These are phyloP conservation scores for Calocybe indica DNA, from an alignment of 768 basidiomycete species.

Conservation along the genomic window DNA sequence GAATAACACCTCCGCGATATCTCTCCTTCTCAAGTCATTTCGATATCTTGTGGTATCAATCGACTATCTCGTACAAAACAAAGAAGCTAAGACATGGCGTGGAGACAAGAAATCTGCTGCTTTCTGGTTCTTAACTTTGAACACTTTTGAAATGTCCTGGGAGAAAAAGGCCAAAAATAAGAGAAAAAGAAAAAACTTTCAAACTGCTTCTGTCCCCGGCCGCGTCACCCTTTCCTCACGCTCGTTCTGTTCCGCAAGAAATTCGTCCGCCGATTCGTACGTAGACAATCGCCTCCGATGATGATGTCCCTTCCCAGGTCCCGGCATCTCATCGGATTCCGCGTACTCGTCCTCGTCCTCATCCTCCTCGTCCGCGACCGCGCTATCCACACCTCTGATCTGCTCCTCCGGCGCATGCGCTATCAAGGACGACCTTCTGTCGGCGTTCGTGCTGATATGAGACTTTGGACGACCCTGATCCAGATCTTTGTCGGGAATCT, in stretches of 20 bases:
- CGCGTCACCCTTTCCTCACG: conserved; percentile 3
- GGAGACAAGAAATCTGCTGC: no score
- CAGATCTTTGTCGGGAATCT: conserved; percentile 39
- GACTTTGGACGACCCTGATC: conserved; percentile 20
- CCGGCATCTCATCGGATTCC: conserved; percentile 3
- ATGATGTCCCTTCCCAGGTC: no score
- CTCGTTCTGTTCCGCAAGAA: conserved; percentile 43
- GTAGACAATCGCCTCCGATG: conserved; percentile 38
- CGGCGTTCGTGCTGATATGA: conserved; percentile 1
- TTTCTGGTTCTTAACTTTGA: no score
- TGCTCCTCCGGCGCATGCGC: conserved; percentile 13
- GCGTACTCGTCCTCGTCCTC: conserved; percentile 5
- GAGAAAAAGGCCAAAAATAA: no score
- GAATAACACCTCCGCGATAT: no score
- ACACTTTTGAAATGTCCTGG: no score
- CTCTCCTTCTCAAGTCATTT: no score
- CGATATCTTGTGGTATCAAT: no score
- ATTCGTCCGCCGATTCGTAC: conserved; percentile 41
- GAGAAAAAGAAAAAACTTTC: no score
- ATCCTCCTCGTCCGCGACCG: conserved; percentile 14
- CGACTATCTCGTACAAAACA: no score
- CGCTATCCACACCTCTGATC: conserved; percentile 7
- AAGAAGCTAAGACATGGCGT: no score
- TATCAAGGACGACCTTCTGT: conserved; percentile 4
- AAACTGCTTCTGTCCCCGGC: no score